Percentiles rank a stretch among this genome's conserved stretches.
phyloP scores from a whole-genome alignment of 805 yeast species.

The Candida krabiensis region DNA sequence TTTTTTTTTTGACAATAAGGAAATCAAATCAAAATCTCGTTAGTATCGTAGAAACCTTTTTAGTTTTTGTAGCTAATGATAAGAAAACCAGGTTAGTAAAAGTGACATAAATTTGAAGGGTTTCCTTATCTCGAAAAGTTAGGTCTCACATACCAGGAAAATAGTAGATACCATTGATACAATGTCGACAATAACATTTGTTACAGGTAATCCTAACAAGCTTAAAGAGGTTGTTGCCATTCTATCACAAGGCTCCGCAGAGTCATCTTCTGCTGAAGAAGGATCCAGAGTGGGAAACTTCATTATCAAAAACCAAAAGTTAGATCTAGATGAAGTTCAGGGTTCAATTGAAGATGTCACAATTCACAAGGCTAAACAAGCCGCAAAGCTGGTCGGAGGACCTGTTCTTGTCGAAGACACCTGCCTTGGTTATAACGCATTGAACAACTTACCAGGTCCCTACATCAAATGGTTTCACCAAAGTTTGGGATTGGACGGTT shows the following conservation, averaged over 20 bases:
- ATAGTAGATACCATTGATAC: no score
- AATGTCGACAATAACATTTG: constrained; percentile 34
- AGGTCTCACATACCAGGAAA: no score
- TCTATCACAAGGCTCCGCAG: constrained; percentile 42
- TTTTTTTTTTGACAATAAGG: not conserved
- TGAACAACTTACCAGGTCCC: constrained; percentile 89
- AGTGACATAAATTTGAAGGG: constrained; percentile 1
- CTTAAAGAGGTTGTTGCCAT: constrained; percentile 81
- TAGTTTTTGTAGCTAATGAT: no score
- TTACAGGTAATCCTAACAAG: constrained; percentile 84
- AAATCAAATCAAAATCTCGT: no score
- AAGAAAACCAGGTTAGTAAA: not conserved
- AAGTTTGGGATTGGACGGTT: constrained; percentile 70
- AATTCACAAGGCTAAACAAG: constrained; percentile 71
- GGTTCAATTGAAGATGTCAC: constrained; percentile 85
- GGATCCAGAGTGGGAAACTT: constrained; percentile 45
- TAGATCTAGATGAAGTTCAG: constrained; percentile 90
- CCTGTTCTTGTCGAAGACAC: constrained; percentile 97
- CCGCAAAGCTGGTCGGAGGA: constrained; percentile 60
- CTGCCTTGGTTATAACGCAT: constrained; percentile 78
- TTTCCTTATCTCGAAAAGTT: constrained; percentile 2
- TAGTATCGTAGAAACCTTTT: no score
- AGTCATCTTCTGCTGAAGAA: constrained; percentile 24
- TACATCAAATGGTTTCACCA: constrained; percentile 84
- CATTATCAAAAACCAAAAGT: constrained; percentile 56